Conservation (phyloP, 768 basidiomycete genomes). For the Amanita brunnescens region DNA sequence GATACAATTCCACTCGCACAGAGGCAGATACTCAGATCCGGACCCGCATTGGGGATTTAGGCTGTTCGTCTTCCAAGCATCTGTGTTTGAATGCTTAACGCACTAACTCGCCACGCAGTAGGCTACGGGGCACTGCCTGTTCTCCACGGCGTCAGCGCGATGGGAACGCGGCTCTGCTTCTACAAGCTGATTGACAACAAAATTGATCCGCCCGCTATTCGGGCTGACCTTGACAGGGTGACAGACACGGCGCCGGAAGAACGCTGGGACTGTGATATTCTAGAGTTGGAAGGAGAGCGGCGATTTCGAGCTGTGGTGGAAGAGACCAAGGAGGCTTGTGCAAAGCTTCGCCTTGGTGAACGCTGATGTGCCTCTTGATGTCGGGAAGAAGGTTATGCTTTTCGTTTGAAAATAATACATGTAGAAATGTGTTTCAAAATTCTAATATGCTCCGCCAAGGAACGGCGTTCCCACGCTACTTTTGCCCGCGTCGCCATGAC, state of each 20-base stretch:
- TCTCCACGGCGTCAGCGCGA: constrained; percentile 21
- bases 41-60: constrained; percentile 19
- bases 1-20: constrained; percentile 16
- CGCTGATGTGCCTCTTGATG: too few species aligned
- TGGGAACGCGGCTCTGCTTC: constrained; percentile 24
- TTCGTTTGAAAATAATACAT: too few species aligned
- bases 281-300: constrained; percentile 23
- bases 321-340: constrained; percentile 11
- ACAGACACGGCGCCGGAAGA: constrained; percentile 21
- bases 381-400: too few species aligned
- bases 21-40: constrained; percentile 20
- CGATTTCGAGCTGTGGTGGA: constrained; percentile 21
- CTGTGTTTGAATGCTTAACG: background rate
- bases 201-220: constrained; percentile 12
- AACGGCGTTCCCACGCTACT: background rate
- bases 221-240: constrained; percentile 2
- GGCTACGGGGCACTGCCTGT: background rate
- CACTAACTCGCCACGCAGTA: background rate
- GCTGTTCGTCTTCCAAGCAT: constrained; percentile 15
- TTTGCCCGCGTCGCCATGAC: constrained; percentile 22
- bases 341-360: too few species aligned
- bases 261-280: constrained; percentile 27
- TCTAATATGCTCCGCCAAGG: too few species aligned
- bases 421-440: too few species aligned
- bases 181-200: constrained; percentile 13